phyloP scores from a whole-genome alignment of 345 rosid species.

The Citrus hindsii region DNA sequence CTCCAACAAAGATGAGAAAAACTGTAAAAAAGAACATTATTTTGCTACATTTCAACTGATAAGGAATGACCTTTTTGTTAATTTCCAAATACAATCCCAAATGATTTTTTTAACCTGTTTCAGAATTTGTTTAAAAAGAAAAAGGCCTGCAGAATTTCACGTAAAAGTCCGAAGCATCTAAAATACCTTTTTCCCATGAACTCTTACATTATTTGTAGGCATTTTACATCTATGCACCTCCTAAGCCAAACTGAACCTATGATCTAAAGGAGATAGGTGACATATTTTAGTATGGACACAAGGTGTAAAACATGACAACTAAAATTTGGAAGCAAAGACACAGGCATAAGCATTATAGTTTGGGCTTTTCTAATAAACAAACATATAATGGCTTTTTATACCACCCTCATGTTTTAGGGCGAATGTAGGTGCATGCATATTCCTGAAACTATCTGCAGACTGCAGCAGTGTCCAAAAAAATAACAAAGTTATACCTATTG shows the following conservation, averaged over 20 bases:
- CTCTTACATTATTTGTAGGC: not conserved
- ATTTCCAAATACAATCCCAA: not conserved
- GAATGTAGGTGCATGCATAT: not conserved
- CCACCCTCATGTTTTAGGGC: not conserved
- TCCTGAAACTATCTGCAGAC: not conserved
- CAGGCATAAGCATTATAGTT: not conserved
- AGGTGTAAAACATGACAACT: not conserved
- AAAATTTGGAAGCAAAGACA: not conserved
- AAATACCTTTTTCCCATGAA: not conserved
- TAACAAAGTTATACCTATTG: not conserved
- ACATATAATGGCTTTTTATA: not conserved
- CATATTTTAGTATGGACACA: not conserved
- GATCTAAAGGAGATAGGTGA: not conserved
- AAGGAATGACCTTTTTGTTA: not conserved
- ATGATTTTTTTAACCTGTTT: not conserved
- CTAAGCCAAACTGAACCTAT: not conserved
- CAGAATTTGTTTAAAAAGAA: no score
- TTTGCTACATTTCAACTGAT: not conserved
- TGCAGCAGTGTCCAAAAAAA: not conserved
- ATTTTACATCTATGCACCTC: no score
- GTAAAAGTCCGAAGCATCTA: not conserved
- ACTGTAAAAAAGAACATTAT: not conserved
- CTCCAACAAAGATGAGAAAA: not conserved
- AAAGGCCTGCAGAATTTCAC: not conserved
- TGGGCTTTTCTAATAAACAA: not conserved